Base-by-base conservation (phyloP, 495 filamentous ascomycete species). In the Apodospora peruviana region DNA sequence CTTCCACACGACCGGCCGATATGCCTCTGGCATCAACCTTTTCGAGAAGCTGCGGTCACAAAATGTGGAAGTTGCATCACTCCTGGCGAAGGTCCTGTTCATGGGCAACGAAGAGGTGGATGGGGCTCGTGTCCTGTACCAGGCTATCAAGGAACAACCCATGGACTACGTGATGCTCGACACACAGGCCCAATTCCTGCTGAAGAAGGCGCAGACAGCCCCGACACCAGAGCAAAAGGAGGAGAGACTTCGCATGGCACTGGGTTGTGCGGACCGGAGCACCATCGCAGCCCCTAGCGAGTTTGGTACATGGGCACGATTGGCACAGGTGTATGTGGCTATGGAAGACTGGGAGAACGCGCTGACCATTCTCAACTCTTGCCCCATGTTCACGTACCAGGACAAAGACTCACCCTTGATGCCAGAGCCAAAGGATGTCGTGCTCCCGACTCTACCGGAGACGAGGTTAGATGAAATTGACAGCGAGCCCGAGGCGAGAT, bases 331-430 rank as follows among this genome's bases (percentile, higher is more conserved):
- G 18, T 98, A 97, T 50, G 84, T 97, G 42, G 77, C 82, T 38
- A 74, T 95, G 60, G 93, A 98, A 65, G 86, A 91, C 63, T 98
- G 91, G 88, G 93, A 96, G 56, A 77, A 82, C 41, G 93, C 94
- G 2, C 77, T 98, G 16, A 81, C 95, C 8, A 98, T 94, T 4
- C 75, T 98, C n/a, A 98, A 98, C 68, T 96, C 91, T 3, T 98
- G 94, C 53, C 93, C 93, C 3, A 98, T 98, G 93, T 98, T 98
- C 65, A 97, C 93, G 7, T 96, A 97, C 67, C 91, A 96, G 64
- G 93, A 98, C 65, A 96, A 96, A 57, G 93, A 98, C 63, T 82
- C 88, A 5, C 93, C 93, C 16, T 77, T 91, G 48, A 90, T 96
- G 86, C 93, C 93, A 17, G 88, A 93, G 54, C 90, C 91, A 0